Base-by-base conservation (phyloP, 2,329 filamentous ascomycete species). In the Fusarium ramigenum region DNA sequence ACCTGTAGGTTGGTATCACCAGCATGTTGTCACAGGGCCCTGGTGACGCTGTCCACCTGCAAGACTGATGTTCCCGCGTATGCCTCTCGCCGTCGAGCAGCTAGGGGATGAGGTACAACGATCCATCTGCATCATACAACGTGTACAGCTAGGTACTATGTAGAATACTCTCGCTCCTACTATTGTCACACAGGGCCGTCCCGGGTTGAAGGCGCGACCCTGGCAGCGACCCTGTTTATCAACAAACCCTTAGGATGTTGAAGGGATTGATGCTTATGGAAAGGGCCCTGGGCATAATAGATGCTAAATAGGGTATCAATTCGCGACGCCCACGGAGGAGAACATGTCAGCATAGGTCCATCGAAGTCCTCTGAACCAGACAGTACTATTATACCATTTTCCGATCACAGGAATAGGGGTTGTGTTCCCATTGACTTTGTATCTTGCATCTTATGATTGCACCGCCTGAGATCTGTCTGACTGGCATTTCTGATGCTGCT, bases 391-490 rank as follows among this genome's bases (percentile, higher is more conserved):
- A 37, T 54, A 47, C 37, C 32, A 34, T 53, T 36, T 28, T 63
- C 50, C n/a, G 32, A 56, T n/a, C 39, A 25, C 50, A 25, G 46
- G 52, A 65, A 66, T 53, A 57, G 72, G 60, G 64, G 62, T 69
- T 77, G 75, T 77, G 59, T 52, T 63, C 59, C 70, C 63, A 47
- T 66, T 70, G 62, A 67, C 66, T 75, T 69, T 66, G 73, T 74
- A 76, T 77, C 77, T 69, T 77, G 72, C 77, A 78, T 77, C 23
- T 62, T 46, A 37, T 19, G 63, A 73, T 77, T 66, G 67, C 75
- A 78, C 74, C 16, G 65, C 69, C 66, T 75, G 60, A 76, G 76
- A 78, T 77, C 75, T 74, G 75, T 63, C 69, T 76, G 56, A 65
- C 66, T 68, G 64, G 60, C 69, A 66, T 36, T 59, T 52, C 44